Evolutionary conservation across 139 green algal genomes (phyloP).

Genomic region (Chlamydomonas sphaeroides): DNA sequence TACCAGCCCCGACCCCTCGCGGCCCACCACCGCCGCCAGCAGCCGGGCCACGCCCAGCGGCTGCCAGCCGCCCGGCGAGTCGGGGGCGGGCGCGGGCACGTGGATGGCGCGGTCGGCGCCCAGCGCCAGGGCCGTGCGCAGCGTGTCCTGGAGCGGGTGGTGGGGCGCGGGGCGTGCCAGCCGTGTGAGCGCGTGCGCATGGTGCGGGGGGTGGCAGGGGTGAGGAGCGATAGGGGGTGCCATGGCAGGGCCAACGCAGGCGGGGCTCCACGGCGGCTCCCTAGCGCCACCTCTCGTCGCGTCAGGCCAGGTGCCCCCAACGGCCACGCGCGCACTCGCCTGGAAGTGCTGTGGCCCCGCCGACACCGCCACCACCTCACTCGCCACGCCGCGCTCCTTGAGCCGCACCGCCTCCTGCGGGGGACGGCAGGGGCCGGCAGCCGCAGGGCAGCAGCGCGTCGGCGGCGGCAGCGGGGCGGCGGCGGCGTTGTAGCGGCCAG

Average conservation of each 20-base stretch:
- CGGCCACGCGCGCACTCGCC: constrained; percentile 45
- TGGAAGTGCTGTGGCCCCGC: constrained; percentile 79
- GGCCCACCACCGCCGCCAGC: constrained; percentile 73
- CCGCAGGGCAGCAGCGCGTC: no score
- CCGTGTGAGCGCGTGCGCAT: no score
- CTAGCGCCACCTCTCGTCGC: no score
- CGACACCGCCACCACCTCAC: constrained; percentile 88
- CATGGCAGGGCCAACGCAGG: no score
- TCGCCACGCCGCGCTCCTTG: constrained; percentile 76
- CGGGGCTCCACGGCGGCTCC: no score
- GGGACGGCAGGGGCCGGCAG: no score
- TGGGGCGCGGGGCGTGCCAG: not conserved
- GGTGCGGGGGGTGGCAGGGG: no score
- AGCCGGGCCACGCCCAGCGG: constrained; percentile 86
- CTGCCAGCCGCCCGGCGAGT: constrained; percentile 56
- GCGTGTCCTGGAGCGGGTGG: constrained; percentile 69
- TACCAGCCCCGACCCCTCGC: constrained; percentile 70
- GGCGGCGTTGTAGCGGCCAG: no score
- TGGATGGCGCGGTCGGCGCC: constrained; percentile 89
- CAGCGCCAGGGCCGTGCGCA: constrained; percentile 92
- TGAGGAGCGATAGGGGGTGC: no score
- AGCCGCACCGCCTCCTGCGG: constrained; percentile 88
- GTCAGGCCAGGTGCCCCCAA: no score
- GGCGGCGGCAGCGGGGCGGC: no score
- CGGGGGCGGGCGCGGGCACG: constrained; percentile 44